These are phyloP conservation scores for Tolypocladium inflatum DNA, from an alignment of 2,329 filamentous ascomycete genomes.

Conservation along the genomic window DNA sequence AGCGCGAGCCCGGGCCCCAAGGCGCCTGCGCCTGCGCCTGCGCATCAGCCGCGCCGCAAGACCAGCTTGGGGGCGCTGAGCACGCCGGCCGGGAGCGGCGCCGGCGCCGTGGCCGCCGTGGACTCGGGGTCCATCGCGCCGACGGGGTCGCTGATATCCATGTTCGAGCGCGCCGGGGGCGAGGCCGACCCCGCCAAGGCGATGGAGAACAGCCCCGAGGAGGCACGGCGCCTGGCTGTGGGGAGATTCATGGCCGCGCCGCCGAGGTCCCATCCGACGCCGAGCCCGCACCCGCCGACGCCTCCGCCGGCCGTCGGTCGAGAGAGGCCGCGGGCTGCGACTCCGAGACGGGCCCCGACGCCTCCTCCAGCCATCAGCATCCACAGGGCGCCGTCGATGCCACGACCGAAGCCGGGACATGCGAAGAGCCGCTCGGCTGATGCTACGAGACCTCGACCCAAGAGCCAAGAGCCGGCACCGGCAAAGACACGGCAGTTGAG, in stretches of 20 bases:
- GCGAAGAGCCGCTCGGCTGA: background rate
- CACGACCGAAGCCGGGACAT: background rate
- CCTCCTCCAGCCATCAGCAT: conserved; percentile 1
- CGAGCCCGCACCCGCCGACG: background rate
- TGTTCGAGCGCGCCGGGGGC: conserved; percentile 50
- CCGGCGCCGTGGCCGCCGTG: conserved; percentile 17
- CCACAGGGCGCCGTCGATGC: conserved; percentile 3
- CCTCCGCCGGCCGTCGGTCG: background rate
- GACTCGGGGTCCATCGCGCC: conserved; percentile 51
- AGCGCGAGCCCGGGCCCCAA: conserved; percentile 30
- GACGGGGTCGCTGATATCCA: conserved; percentile 54
- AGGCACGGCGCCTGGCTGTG: background rate
- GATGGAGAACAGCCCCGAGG: background rate
- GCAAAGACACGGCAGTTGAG: background rate
- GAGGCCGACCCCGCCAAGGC: conserved; percentile 13
- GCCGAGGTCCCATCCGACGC: background rate
- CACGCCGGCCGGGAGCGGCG: conserved; percentile 12
- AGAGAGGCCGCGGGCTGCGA: background rate
- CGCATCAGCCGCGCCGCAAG: conserved; percentile 10
- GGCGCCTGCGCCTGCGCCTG: conserved; percentile 5
- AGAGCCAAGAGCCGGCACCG: conserved; percentile 8
- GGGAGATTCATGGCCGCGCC: conserved; percentile 1
- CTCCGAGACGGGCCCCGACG: background rate
- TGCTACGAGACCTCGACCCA: conserved; percentile 14
- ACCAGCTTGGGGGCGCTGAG: conserved; percentile 20